Conservation (phyloP, 352 stramenopile species). For the Phytopythium mirpurense region DNA sequence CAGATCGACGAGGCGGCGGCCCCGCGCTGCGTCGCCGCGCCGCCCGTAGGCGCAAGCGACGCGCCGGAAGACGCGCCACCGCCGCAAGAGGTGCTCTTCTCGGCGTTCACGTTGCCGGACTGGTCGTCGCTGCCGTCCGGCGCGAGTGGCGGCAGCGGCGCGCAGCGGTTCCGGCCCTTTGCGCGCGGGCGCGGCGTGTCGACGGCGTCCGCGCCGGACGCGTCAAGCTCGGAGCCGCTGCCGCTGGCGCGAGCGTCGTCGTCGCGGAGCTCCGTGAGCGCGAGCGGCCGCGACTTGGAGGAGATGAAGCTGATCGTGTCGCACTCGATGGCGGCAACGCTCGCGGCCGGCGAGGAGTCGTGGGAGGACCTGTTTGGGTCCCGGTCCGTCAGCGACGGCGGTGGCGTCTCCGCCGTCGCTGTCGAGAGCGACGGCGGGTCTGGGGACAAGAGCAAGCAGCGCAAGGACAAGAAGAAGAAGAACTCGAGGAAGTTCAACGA, state of each 20-base stretch:
- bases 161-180: slow-evolving; percentile 27
- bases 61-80: slow-evolving; percentile 8
- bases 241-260: slow-evolving; percentile 10
- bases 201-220: background rate
- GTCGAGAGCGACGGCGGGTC: slow-evolving; percentile 12
- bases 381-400: slow-evolving; percentile 17
- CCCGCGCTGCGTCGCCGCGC: slow-evolving; percentile 12
- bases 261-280: slow-evolving; percentile 3
- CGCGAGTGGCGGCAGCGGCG: slow-evolving; percentile 3
- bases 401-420: slow-evolving; percentile 11
- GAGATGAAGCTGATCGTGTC: slow-evolving; percentile 67
- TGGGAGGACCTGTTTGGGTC: slow-evolving; percentile 71
- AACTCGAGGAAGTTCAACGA: slow-evolving; percentile 70
- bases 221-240: background rate
- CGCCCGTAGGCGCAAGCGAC: background rate
- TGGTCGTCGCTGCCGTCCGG: slow-evolving; percentile 44
- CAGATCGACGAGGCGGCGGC: slow-evolving; percentile 11
- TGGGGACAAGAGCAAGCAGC: slow-evolving; percentile 31
- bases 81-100: slow-evolving; percentile 50
- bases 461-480: slow-evolving; percentile 38
- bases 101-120: slow-evolving; percentile 51
- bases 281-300: slow-evolving; percentile 37
- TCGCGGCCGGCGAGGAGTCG: slow-evolving; percentile 35
- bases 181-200: slow-evolving; percentile 19
- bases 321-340: slow-evolving; percentile 23